Conservation (phyloP, 306 rosid genomes). For the Glycine tomentella region DNA sequence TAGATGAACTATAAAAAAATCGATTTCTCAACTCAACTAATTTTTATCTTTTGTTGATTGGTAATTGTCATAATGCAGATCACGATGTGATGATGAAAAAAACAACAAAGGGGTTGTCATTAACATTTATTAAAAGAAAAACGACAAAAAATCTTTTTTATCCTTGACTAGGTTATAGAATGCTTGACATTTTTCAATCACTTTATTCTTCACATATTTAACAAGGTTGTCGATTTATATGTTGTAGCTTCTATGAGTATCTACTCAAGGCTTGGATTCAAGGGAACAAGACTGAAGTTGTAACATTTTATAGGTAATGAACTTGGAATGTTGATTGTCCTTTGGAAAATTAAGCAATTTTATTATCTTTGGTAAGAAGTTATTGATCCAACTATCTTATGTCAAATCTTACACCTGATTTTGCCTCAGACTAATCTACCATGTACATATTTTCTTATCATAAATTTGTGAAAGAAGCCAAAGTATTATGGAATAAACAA, state of each 20-base stretch:
- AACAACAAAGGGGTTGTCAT: too few relatives aligned
- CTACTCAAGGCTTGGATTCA: constrained; percentile 77
- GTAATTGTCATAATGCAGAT: too few relatives aligned
- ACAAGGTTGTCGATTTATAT: constrained; percentile 34
- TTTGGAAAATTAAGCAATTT: constrained; percentile 25
- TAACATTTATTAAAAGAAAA: too few relatives aligned
- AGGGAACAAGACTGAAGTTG: constrained; percentile 72
- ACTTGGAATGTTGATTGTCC: constrained; percentile 27
- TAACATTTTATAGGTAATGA: constrained; percentile 62
- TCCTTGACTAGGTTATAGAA: not conserved
- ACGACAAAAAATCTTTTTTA: too few relatives aligned
- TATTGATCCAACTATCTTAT: constrained; percentile 19
- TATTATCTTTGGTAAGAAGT: constrained; percentile 20
- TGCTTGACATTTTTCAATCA: not conserved
- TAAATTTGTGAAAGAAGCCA: constrained; percentile 28
- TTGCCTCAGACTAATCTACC: constrained; percentile 15
- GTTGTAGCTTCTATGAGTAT: constrained; percentile 70
- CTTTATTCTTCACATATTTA: constrained; percentile 25
- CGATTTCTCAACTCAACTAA: too few relatives aligned
- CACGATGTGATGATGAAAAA: too few relatives aligned
- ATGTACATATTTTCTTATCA: not conserved
- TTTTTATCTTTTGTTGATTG: too few relatives aligned
- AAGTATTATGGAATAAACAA: too few relatives aligned
- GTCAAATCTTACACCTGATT: constrained; percentile 13
- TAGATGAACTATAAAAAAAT: too few relatives aligned